Percentiles rank a stretch among this genome's conserved stretches.
Evolutionary conservation across 495 filamentous ascomycete genomes (phyloP).

Genomic region (Ramalina peruviana): DNA sequence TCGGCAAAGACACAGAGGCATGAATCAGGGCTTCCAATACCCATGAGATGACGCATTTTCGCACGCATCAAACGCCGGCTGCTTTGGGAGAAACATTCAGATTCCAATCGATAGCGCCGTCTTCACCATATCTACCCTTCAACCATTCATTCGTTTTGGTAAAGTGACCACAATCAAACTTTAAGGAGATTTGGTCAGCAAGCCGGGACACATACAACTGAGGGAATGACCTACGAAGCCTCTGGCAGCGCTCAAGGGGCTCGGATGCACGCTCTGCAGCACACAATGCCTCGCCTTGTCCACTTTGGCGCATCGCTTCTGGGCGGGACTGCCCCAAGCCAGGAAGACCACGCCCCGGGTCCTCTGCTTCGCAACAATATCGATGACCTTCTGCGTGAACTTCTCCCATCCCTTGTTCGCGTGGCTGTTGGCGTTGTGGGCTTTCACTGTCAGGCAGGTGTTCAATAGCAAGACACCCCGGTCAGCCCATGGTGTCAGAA

Average conservation of each 20-base stretch:
- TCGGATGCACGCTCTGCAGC: slow-evolving; percentile 77
- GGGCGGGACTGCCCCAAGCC: slow-evolving; percentile 79
- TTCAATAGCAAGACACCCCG: slow-evolving; percentile 85
- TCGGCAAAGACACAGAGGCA: no score
- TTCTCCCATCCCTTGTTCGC: slow-evolving; percentile 75
- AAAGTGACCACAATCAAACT: slow-evolving; percentile 82
- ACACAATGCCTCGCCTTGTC: slow-evolving; percentile 61
- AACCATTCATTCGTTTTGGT: slow-evolving; percentile 85
- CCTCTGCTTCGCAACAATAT: slow-evolving; percentile 62
- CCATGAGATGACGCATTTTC: no score
- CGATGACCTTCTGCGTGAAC: slow-evolving; percentile 82
- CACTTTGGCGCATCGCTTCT: slow-evolving; percentile 55
- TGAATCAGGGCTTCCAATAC: no score
- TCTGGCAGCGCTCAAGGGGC: slow-evolving; percentile 62
- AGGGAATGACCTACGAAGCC: slow-evolving; percentile 48
- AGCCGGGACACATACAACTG: neutral
- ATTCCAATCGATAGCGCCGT: slow-evolving; percentile 77
- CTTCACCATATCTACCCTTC: slow-evolving; percentile 55
- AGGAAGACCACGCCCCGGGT: slow-evolving; percentile 79
- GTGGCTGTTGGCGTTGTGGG: slow-evolving; percentile 75
- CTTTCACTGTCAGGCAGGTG: slow-evolving; percentile 81
- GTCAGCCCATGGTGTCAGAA: slow-evolving; percentile 86
- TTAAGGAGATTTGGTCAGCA: neutral
- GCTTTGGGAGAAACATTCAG: slow-evolving; percentile 31
- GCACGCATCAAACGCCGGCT: slow-evolving; percentile 7